Percentiles rank a stretch among this genome's conserved stretches.
Conservation (phyloP, 805 yeast species). For the Starmera pachycereana region DNA sequence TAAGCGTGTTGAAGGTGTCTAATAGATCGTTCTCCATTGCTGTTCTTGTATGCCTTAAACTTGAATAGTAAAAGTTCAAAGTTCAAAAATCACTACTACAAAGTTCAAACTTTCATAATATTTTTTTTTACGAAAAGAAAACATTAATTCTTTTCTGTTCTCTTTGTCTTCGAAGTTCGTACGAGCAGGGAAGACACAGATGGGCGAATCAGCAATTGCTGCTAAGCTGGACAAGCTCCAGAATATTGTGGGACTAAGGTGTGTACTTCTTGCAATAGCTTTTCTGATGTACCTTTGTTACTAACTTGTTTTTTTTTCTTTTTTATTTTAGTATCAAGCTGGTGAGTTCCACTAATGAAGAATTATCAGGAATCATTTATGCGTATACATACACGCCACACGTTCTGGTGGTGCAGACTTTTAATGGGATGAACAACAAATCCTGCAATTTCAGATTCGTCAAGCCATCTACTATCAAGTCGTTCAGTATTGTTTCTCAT, state of each 20-base stretch:
- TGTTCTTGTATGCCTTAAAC: too few relatives aligned
- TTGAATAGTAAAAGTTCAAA: too few relatives aligned
- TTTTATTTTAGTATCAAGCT: constrained; percentile 38
- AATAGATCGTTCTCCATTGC: constrained; percentile 2
- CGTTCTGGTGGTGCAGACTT: constrained; percentile 16
- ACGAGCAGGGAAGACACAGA: background rate
- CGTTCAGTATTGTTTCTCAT: constrained; percentile 35
- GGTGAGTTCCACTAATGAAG: constrained; percentile 47
- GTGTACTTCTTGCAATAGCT: constrained; percentile 2
- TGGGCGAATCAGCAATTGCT: constrained; percentile 1
- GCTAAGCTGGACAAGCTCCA: constrained; percentile 4
- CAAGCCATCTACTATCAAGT: constrained; percentile 47
- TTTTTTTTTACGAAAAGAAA: too few relatives aligned
- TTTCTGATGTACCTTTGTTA: constrained; percentile 7
- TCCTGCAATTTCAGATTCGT: constrained; percentile 35
- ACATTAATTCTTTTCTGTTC: background rate
- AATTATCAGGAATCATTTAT: constrained; percentile 51
- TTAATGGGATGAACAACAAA: constrained; percentile 2
- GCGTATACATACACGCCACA: constrained; percentile 41
- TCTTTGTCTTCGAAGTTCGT: background rate
- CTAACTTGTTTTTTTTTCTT: background rate
- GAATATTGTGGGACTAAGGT: constrained; percentile 7
- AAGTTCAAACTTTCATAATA: too few relatives aligned
- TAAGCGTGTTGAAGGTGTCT: background rate
- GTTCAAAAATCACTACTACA: too few relatives aligned